phyloP scores from a whole-genome alignment of 225 moss, liverwort and hornwort species.

The Pseudoscleropodium purum region DNA sequence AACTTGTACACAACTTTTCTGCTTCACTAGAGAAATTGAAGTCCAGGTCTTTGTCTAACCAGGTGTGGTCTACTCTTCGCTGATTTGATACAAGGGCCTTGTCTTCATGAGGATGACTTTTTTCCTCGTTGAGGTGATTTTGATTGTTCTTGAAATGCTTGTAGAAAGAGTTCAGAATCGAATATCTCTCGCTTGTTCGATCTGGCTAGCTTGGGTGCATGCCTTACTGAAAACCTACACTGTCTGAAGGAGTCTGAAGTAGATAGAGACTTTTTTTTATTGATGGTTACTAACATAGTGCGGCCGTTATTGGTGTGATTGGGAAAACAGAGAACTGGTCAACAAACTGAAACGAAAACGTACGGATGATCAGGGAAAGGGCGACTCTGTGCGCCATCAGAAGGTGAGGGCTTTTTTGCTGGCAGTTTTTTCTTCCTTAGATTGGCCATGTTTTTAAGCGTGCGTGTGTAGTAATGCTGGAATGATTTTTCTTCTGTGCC shows the following conservation, averaged over 20 bases:
- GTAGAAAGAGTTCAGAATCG: background rate
- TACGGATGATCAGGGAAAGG: conserved; percentile 56
- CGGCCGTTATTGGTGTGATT: background rate
- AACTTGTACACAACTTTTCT: background rate
- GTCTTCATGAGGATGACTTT: background rate
- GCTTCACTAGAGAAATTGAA: background rate
- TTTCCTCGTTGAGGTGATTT: background rate
- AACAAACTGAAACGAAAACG: conserved; percentile 58
- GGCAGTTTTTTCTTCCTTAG: background rate
- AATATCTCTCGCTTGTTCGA: background rate
- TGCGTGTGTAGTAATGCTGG: background rate
- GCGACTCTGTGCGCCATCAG: conserved; percentile 68
- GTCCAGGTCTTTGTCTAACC: background rate
- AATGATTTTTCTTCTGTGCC: background rate
- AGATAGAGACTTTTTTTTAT: background rate
- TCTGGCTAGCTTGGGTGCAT: background rate
- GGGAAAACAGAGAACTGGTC: conserved; percentile 42
- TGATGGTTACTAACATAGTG: background rate
- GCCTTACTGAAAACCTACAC: background rate
- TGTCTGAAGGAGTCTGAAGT: background rate
- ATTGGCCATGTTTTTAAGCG: background rate
- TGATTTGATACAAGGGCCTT: background rate
- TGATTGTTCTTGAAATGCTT: background rate
- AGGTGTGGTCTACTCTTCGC: background rate
- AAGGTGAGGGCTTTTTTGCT: conserved; percentile 28